Base-by-base conservation (phyloP, 306 rosid genomes). In the Notholithocarpus densiflorus region DNA sequence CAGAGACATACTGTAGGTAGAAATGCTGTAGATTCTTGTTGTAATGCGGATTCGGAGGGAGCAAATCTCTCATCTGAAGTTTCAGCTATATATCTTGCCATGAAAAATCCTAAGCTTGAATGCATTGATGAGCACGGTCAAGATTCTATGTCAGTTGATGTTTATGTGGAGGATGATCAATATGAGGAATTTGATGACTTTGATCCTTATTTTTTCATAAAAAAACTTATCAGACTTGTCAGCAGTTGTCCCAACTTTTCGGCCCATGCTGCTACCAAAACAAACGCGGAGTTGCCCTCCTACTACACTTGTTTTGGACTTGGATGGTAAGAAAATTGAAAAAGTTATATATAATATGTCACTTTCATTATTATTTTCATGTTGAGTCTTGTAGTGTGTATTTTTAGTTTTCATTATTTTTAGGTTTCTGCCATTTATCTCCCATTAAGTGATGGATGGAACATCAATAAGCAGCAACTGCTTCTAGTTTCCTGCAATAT, bases 271-370 rank as follows among this genome's bases (percentile, higher is more conserved):
- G 82, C 89, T 96, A 72, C 99, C 99, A 62, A 96, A 90, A 85
- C 96, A 96, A 85, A 96, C 99, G 26, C 93, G 98, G 88, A 93
- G 99, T 82, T 96, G 99, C 72, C 98, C 99, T 56, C 87, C 97
- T 43, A 96, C 90, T 27, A 89, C 93, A 77, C 99, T 96, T 72
- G 98, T 93, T 80, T 88, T 96, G 84, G 99, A 96, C 85, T 91
- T 91, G 87, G 99, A 96, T 75, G 99, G 99, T 96, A 88, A 89
- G 91, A 66, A 81, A 80, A 54, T 34, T 70, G 32, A 57, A 62
- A 54, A 2, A 4, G n/a, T 34, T 61, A 61, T 74, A 19, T 75
- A 56, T 37, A 75, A 60, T 48, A 9, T 29, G 68, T 59, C 52
- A 54, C 4, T 65, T 65, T 31, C 45, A 65, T 29, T 43, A 68